These are phyloP conservation scores for Diospyros kaki DNA, from an alignment of 148 eudicot species.

Conservation along the genomic window DNA sequence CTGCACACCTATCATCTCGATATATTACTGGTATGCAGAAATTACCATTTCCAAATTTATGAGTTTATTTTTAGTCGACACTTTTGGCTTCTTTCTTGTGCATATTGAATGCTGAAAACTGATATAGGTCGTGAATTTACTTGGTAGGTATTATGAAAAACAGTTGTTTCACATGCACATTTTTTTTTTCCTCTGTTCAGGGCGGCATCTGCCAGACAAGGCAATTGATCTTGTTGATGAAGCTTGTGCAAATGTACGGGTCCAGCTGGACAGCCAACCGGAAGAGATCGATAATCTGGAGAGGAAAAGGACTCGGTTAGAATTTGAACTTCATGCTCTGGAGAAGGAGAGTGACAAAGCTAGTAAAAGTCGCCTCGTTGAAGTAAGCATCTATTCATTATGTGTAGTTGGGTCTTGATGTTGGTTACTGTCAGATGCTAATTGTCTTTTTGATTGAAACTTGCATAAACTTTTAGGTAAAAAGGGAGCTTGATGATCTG, in stretches of 20 bases:
- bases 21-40: conserved; percentile 50
- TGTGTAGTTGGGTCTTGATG: not conserved
- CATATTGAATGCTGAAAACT: not conserved
- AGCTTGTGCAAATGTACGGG: conserved; percentile 78
- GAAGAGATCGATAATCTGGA: conserved; percentile 80
- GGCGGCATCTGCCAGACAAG: conserved; percentile 71
- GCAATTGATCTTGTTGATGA: conserved; percentile 83
- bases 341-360: conserved; percentile 82
- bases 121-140: not conserved
- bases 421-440: not conserved
- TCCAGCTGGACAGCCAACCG: conserved; percentile 77
- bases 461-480: conserved; percentile 21
- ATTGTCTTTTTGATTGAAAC: not conserved
- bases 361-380: conserved; percentile 64
- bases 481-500: conserved; percentile 59
- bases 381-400: conserved; percentile 25
- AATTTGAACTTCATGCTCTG: conserved; percentile 74
- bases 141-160: not conserved
- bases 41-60: not conserved
- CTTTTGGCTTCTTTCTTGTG: not conserved
- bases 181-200: conserved; percentile 8
- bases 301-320: conserved; percentile 70
- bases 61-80: not conserved
- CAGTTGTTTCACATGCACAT: not conserved
- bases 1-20: conserved; percentile 62